Base-by-base conservation (phyloP, 257 asterid species). In the Solanum chmielewskii region DNA sequence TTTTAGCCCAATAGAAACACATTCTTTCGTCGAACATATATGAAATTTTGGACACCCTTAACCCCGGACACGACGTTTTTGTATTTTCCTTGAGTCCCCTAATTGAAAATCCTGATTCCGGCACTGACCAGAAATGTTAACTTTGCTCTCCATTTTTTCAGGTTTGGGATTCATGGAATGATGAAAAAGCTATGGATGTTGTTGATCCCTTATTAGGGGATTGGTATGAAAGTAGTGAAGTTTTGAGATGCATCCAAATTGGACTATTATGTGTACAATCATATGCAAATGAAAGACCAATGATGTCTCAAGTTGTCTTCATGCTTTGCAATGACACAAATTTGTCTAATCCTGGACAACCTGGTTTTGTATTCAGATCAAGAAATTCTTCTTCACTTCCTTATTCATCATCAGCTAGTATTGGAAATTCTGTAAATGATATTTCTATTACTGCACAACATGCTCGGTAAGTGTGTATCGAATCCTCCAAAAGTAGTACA, bases 111-210 rank as follows among this genome's bases (percentile, higher is more conserved):
- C 0, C 1, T 31, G 11, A 1, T 47, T 25, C 13, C n/a, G 9
- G 6, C 80, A 23, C 59, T 14, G 1, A 20, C 1, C 5, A 71
- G 2, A 64, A 49, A 23, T 47, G 20, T 14, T 68, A 5, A 33
- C n/a, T 21, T 13, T 44, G 35, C 80, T 25, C 82, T 76, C 37
- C 9, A n/a, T 39, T 66, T 18, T 60, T 85, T 88, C 31, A 86
- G 91, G 90, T 82, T 15, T 86, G 90, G 90, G 88, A 78, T 11
- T 90, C 88, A 6, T 90, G 90, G 88, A 87, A 90, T 77, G 91
- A 90, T 76, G 90, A 86, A 29, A 87, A 87, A n/a, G 89, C 90
- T 85, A 7, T 87, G 86, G 86, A 83, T 23, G 83, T 90, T 23
- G 86, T 77, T 39, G 88, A 89, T 86, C 64, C 88, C 47, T 68